Conservation (phyloP, 2,329 filamentous ascomycete genomes). For the Stagonosporopsis vannaccii region DNA sequence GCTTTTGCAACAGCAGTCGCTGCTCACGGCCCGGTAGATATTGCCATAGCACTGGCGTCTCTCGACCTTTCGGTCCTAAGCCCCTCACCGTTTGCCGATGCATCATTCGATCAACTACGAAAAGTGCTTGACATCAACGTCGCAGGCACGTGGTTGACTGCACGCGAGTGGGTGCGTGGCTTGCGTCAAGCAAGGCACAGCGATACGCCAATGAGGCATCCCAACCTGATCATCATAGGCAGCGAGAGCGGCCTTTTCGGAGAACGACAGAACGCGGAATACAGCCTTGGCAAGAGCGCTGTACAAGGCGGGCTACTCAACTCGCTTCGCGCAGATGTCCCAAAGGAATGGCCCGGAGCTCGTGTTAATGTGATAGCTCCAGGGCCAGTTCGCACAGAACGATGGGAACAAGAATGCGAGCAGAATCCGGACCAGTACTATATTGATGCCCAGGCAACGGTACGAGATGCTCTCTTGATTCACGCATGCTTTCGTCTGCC, state of each 20-base stretch:
- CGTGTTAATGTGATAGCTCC: conserved; percentile 58
- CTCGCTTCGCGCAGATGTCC: conserved; percentile 52
- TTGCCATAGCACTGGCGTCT: conserved; percentile 54
- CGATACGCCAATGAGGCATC: conserved; percentile 33
- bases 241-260: conserved; percentile 56
- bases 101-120: conserved; percentile 51
- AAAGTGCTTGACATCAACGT: conserved; percentile 55
- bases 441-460: conserved; percentile 55
- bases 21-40: conserved; percentile 48
- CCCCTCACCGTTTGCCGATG: conserved; percentile 50
- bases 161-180: conserved; percentile 52
- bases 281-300: conserved; percentile 56
- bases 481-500: neutral
- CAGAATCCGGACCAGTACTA: conserved; percentile 51
- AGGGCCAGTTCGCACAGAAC: conserved; percentile 54
- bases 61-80: conserved; percentile 54
- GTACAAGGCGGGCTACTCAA: conserved; percentile 55
- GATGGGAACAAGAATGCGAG: conserved; percentile 53
- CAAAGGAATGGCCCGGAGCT: conserved; percentile 47
- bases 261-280: conserved; percentile 54
- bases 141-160: conserved; percentile 48
- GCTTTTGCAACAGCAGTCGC: conserved; percentile 46
- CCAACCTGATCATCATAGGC: conserved; percentile 55
- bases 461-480: conserved; percentile 11
- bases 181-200: conserved; percentile 37